phyloP scores from a whole-genome alignment of 176 grass and related monocot genomes.

The Musa acuminata region DNA sequence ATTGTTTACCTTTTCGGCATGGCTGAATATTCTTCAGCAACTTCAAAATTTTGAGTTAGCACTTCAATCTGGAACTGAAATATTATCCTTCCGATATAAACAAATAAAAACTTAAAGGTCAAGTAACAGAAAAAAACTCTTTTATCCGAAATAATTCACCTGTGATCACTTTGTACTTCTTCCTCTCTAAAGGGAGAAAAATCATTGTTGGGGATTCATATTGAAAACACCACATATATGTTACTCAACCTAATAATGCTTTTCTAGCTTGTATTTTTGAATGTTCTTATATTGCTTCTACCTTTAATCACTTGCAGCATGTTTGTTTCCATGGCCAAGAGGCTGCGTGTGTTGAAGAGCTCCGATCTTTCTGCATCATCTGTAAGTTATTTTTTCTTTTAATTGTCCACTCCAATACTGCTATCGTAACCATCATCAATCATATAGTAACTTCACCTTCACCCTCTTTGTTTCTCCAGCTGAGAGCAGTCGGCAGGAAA shows the following conservation, averaged over 20 bases:
- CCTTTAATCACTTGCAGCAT: slow-evolving; percentile 30
- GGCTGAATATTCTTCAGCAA: too few species aligned
- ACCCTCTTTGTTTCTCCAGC: neutral
- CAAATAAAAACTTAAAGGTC: too few species aligned
- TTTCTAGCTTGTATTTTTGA: neutral
- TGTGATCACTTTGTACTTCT: too few species aligned
- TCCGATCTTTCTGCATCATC: slow-evolving; percentile 44
- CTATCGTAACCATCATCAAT: neutral
- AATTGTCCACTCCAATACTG: neutral
- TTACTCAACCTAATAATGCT: neutral
- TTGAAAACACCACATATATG: neutral
- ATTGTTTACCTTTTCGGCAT: too few species aligned
- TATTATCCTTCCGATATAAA: too few species aligned
- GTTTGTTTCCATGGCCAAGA: slow-evolving; percentile 62
- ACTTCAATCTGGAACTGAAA: too few species aligned
- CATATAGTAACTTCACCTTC: neutral
- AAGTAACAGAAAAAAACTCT: too few species aligned
- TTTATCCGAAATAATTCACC: too few species aligned
- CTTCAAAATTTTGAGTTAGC: too few species aligned
- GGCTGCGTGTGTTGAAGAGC: slow-evolving; percentile 66
- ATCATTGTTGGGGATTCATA: neutral
- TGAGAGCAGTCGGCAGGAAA: neutral
- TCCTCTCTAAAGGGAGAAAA: too few species aligned
- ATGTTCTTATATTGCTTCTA: neutral
- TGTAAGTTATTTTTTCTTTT: slow-evolving; percentile 25